A percentile compares a stretch with the other conserved stretches of the same genome.
Evolutionary conservation across 2,329 filamentous ascomycete genomes (phyloP).

Genomic region (Colletotrichum australisinense): DNA sequence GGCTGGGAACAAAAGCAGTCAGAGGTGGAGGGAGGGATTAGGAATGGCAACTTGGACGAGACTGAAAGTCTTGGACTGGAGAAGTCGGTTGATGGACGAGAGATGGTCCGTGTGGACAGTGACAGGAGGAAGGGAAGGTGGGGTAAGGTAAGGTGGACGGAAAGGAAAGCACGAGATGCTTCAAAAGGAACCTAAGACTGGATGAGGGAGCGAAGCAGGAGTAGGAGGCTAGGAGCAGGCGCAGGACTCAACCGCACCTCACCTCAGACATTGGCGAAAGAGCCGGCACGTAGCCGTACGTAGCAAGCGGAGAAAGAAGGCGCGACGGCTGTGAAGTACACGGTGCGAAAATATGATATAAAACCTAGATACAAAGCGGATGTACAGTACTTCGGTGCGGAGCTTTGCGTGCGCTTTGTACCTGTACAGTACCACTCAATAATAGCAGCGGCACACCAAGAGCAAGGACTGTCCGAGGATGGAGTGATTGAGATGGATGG

Average conservation of each 20-base stretch:
- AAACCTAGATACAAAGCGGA: slow-evolving; percentile 44
- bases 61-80: too few species aligned
- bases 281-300: slow-evolving; percentile 18
- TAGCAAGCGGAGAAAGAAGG: slow-evolving; percentile 9
- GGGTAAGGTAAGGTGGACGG: too few species aligned
- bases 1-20: neutral
- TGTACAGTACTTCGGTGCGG: slow-evolving; percentile 51
- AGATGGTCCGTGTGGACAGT: slow-evolving; percentile 7
- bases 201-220: too few species aligned
- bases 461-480: slow-evolving; percentile 7
- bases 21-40: neutral
- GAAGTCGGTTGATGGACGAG: neutral
- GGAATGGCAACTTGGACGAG: neutral
- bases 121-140: neutral
- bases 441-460: slow-evolving; percentile 28
- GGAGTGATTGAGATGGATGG: neutral
- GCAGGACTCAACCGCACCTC: neutral
- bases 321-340: slow-evolving; percentile 43
- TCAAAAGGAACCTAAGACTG: too few species aligned
- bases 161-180: too few species aligned
- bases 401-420: slow-evolving; percentile 46
- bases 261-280: slow-evolving; percentile 1
- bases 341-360: slow-evolving; percentile 43
- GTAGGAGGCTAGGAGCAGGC: neutral
- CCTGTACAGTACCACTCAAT: slow-evolving; percentile 52